Evolutionary conservation across 306 rosid genomes (phyloP), one percentile per base, ranked within the genome.

Genomic region (Pueraria montana): DNA sequence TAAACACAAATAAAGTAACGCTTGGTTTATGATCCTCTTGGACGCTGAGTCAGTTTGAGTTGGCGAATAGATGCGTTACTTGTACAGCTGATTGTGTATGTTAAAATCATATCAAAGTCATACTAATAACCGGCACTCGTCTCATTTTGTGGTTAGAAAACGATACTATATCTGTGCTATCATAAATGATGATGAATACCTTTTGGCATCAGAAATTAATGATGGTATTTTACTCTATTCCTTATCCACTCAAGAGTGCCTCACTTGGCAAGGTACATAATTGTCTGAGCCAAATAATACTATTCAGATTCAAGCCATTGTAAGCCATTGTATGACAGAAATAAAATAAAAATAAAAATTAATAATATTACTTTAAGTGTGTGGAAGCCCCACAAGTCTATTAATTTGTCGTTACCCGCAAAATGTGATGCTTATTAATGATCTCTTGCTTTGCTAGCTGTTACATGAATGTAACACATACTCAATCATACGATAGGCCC

Each of bases 381-480:
- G 38, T 11, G n/a, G 18, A 30, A 34, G 62, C 13, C 27, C 73
- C 32, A 17, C 14, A 61, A 32, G 76, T 40, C 40, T 10, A n/a
- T 1, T 17, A 69, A 66, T 72, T 67, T 40, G 72, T 45, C 40
- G 16, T 58, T 70, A 7, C 24, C 42, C 14, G 20, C 78, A 46
- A 49, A 72, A 36, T 48, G 58, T 26, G 30, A 48, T 58, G 46
- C 58, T 45, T 69, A 43, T 69, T 5, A 70, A 68, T 68, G 11
- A 4, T 45, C 13, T 45, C 21, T 12, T 23, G 6, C 7, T 62
- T 62, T 34, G 12, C 7, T 23, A 59, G 66, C 6, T 14, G 11
- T 32, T 63, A 10, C 11, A 73, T 73, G 80, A 62, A 18, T 48
- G 65, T 34, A 72, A 48, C 74, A 45, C 84, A 71, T 9, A 17